These are phyloP conservation scores for Candida nitratophila DNA, from an alignment of 805 yeast genomes.

Conservation along the genomic window DNA sequence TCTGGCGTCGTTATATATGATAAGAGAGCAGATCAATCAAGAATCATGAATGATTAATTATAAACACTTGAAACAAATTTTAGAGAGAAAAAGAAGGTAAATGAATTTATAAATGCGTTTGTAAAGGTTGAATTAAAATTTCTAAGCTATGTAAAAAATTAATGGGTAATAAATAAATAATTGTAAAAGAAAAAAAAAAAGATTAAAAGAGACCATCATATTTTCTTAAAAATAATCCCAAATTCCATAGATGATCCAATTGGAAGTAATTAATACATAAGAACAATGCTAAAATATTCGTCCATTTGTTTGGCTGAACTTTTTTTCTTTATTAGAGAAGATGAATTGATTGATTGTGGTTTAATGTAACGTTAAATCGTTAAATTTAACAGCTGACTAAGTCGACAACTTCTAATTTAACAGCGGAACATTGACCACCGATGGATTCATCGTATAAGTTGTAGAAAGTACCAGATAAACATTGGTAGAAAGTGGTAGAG, in stretches of 20 bases:
- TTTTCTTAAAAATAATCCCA: not conserved
- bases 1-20: no score
- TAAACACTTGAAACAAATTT: no score
- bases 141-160: not conserved
- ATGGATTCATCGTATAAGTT: conserved; percentile 46
- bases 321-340: no score
- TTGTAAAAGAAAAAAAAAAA: not conserved
- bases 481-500: conserved; percentile 41
- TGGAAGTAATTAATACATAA: no score
- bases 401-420: conserved; percentile 36
- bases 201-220: not conserved
- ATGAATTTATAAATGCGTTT: not conserved
- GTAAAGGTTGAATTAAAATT: not conserved
- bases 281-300: no score
- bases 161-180: no score
- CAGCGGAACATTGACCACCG: conserved; percentile 41
- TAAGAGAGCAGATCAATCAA: no score
- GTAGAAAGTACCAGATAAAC: conserved; percentile 51
- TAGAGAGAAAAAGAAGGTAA: no score
- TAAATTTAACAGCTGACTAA: conserved; percentile 26
- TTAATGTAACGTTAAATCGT: not conserved
- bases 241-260: no score
- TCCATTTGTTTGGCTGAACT: no score
- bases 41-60: no score
- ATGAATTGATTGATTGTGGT: not conserved